Evolutionary conservation across 31 red algal species (phyloP), one percentile per base, ranked within the genome.

Genomic region (Asparagopsis taxiformis): DNA sequence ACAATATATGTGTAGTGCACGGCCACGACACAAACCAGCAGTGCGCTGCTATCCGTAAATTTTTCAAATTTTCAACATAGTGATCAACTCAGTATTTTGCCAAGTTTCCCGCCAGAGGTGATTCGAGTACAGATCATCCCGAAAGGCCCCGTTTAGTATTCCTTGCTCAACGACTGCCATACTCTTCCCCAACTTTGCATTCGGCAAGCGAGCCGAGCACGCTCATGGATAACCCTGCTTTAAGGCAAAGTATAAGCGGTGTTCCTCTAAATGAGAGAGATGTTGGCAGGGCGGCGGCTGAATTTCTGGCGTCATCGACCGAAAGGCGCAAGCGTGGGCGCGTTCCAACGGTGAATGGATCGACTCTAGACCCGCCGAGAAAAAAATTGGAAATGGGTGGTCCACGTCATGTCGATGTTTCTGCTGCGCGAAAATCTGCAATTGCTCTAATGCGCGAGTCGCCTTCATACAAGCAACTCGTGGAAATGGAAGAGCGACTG

Each of bases 251-350:
- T 7, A 15, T 43, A 5, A 17, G 28, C 3, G 20, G 22, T 25
- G 33, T 22, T 6, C 3, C 63, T 23, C 37, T 67, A 4, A 41
- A 33, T 22, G 83, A 87, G 20, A 55, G 29, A 32, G 85, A 80
- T 28, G 62, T 89, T 13, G 67, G 51, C 21, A 51, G 65, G 2
- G 74, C 85, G 3, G 75, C 85, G 0, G 55, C 85, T 13, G 85
- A 91, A 33, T 82, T 91, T 50, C 39, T 91, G 11, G 62, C 78
- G 16, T 77, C 65, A 22, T 57, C 68, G 5, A 75, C 50, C 17
- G 87, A 91, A 55, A 77, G 87, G 49, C 87, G 87, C 22, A 91
- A 91, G 62, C 77, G 87, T 32, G 69, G 57, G n/a, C 77, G 87
- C 33, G 55, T 54, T 8, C 58, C 83, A 9, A 20, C 62, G 24